Evolutionary conservation across 1,284 basidiomycete genomes (phyloP).

Genomic region (Ustilago lituana): DNA sequence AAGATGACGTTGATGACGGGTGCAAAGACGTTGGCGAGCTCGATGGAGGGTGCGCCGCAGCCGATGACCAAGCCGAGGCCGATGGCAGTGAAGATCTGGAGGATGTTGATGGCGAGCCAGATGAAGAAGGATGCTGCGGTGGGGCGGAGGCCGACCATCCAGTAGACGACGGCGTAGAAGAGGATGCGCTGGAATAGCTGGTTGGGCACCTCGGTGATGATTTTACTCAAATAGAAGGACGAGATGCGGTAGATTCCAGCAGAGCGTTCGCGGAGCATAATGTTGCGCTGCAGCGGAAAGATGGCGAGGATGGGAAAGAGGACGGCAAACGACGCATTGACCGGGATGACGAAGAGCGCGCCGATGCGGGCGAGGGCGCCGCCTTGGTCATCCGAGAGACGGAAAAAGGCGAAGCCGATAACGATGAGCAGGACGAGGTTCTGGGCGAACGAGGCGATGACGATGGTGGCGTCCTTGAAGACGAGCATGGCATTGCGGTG

Average conservation of each 20-base stretch:
- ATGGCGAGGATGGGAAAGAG: constrained; percentile 51
- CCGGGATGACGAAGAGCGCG: constrained; percentile 50
- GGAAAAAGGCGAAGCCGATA: constrained; percentile 54
- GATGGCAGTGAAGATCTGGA: constrained; percentile 31
- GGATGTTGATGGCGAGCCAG: constrained; percentile 47
- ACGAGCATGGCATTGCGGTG: constrained; percentile 43
- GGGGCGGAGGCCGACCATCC: constrained; percentile 47
- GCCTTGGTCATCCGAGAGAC: constrained; percentile 31
- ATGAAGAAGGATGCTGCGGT: constrained; percentile 43
- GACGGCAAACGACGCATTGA: constrained; percentile 44
- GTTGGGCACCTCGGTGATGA: constrained; percentile 51
- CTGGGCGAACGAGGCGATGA: constrained; percentile 42
- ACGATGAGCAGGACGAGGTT: constrained; percentile 45
- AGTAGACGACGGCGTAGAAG: constrained; percentile 40
- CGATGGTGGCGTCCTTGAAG: constrained; percentile 46
- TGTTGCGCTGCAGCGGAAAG: constrained; percentile 46
- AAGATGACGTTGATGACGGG: constrained; percentile 57
- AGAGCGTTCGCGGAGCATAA: constrained; percentile 52
- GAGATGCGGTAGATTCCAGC: constrained; percentile 50
- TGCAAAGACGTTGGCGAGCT: constrained; percentile 53
- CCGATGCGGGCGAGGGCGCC: constrained; percentile 52
- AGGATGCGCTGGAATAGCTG: constrained; percentile 38
- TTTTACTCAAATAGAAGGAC: constrained; percentile 46
- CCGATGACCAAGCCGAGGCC: constrained; percentile 49
- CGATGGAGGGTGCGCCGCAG: constrained; percentile 32